Percentiles rank a stretch among this genome's conserved stretches.
Conservation (phyloP, 1,284 basidiomycete genomes). For the Malassezia japonica region DNA sequence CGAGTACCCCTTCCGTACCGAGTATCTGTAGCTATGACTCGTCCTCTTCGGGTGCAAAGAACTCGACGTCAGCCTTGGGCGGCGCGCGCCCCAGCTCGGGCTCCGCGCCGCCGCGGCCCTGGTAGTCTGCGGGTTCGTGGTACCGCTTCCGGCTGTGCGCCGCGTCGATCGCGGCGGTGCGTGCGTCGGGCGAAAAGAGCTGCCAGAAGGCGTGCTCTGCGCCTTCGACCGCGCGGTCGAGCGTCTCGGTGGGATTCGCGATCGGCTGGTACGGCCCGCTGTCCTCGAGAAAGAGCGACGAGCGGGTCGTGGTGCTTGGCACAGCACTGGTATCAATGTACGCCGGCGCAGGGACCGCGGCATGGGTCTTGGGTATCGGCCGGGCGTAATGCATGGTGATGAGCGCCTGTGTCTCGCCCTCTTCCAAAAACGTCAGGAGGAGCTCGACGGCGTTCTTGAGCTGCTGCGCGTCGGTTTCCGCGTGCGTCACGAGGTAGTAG, state of each 20-base stretch:
- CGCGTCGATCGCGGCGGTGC: conserved; percentile 1
- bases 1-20: conserved; percentile 5
- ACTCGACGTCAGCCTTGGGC: conserved; percentile 4
- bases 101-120: conserved; percentile 25
- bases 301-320: conserved; percentile 12
- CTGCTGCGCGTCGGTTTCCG: neutral
- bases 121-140: conserved; percentile 28
- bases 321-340: conserved; percentile 44
- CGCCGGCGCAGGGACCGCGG: neutral
- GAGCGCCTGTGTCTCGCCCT: too few relatives aligned
- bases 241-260: conserved; percentile 53
- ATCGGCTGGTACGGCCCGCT: conserved; percentile 49
- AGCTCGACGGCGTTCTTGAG: neutral
- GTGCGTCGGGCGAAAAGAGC: conserved; percentile 46
- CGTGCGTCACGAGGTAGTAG: conserved; percentile 22
- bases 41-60: conserved; percentile 7
- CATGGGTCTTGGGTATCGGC: neutral
- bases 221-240: conserved; percentile 51
- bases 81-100: neutral
- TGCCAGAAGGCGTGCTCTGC: conserved; percentile 61
- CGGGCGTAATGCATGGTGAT: too few relatives aligned
- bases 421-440: neutral
- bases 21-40: neutral
- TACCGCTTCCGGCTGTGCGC: conserved; percentile 11
- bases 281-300: neutral